These are phyloP conservation scores for Anisodus acutangulus DNA, from an alignment of 257 asterid genomes.

Conservation along the genomic window DNA sequence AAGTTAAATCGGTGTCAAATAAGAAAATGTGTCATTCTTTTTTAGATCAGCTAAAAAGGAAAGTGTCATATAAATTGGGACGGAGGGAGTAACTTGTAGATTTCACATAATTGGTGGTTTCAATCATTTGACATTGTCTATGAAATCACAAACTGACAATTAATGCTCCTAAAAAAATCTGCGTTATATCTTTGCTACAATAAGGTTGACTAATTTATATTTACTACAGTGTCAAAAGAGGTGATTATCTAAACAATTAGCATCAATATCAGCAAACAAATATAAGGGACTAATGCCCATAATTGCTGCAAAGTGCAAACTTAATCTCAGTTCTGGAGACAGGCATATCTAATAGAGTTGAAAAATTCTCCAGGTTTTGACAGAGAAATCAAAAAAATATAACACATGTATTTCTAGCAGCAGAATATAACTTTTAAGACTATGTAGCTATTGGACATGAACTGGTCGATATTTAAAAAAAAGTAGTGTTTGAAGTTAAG, in stretches of 20 bases:
- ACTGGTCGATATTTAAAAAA: no score
- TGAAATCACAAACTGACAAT: not conserved
- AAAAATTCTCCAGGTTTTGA: not conserved
- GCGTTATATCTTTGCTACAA: not conserved
- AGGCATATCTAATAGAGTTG: not conserved
- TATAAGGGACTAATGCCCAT: not conserved
- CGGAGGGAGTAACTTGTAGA: no score
- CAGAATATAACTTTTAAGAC: no score
- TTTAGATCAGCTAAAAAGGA: no score
- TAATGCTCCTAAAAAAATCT: not conserved
- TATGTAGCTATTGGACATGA: no score
- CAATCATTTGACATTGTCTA: not conserved
- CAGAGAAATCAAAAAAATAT: not conserved
- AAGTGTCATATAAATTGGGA: no score
- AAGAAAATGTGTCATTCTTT: no score
- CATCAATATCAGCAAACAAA: not conserved
- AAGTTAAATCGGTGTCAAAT: no score
- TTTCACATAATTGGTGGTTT: not conserved
- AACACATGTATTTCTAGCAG: no score
- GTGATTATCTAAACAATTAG: no score
- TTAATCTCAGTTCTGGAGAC: no score
- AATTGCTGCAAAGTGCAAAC: not conserved
- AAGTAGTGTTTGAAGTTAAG: no score
- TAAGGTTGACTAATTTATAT: not conserved
- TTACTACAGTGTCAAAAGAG: not conserved